Percentiles rank a stretch among this genome's conserved stretches.
Conservation (phyloP, 2,329 filamentous ascomycete genomes). For the Hypoxylon sp. region DNA sequence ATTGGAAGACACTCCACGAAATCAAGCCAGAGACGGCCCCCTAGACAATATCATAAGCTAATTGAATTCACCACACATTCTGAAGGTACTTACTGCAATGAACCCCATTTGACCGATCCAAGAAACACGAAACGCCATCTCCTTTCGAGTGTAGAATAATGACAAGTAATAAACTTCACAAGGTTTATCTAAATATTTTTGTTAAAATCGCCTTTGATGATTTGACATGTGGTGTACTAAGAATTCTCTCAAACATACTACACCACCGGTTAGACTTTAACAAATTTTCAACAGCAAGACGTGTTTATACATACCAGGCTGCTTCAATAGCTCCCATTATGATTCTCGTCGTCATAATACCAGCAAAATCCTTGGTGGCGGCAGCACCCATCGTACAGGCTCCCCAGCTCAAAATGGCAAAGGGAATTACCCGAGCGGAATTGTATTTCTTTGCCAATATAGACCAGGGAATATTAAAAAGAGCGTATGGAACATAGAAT, state of each 20-base stretch:
- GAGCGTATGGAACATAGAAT: conserved; percentile 66
- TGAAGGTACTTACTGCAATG: conserved; percentile 42
- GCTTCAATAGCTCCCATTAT: conserved; percentile 64
- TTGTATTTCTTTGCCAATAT: conserved; percentile 63
- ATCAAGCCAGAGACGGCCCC: conserved; percentile 49
- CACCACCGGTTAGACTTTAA: not conserved
- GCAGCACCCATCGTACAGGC: conserved; percentile 64
- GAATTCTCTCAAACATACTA: conserved; percentile 21
- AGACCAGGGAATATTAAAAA: conserved; percentile 65
- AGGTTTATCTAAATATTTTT: conserved; percentile 29
- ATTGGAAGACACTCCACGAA: conserved; percentile 50
- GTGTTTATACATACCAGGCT: conserved; percentile 55
- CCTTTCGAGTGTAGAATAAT: conserved; percentile 43
- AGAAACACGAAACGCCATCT: conserved; percentile 44
- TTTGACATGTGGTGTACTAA: not conserved
- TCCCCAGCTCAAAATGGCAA: conserved; percentile 65
- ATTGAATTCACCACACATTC: not conserved
- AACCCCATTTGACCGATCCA: conserved; percentile 47
- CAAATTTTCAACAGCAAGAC: conserved; percentile 57
- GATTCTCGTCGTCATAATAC: conserved; percentile 66
- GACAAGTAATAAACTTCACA: conserved; percentile 40
- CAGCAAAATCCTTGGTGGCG: conserved; percentile 63
- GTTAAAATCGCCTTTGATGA: conserved; percentile 7
- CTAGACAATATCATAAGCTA: conserved; percentile 7
- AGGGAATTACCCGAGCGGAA: conserved; percentile 55